phyloP scores from a whole-genome alignment of 441 rosid genomes.

The Arabidopsis hybrid region DNA sequence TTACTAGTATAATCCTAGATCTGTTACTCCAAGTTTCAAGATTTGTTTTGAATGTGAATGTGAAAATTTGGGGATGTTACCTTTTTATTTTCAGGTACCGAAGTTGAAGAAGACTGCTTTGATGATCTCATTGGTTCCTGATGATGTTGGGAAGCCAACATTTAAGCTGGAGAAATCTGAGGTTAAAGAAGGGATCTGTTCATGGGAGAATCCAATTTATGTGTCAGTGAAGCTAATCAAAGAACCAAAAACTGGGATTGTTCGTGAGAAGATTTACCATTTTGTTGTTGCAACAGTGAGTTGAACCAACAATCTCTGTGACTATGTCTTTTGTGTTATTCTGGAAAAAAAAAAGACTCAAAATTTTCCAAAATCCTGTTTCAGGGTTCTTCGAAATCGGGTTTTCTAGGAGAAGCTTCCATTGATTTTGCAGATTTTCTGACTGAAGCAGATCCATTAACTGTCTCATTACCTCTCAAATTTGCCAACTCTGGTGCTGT shows the following conservation, averaged over 20 bases:
- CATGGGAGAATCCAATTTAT: constrained; percentile 72
- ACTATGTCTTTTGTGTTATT: constrained; percentile 8
- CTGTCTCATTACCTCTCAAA: constrained; percentile 75
- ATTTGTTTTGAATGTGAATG: constrained; percentile 32
- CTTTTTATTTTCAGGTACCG: constrained; percentile 61
- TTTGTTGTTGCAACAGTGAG: constrained; percentile 71
- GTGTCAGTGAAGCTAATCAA: constrained; percentile 59
- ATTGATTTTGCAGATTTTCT: constrained; percentile 82
- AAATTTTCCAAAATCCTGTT: constrained; percentile 20
- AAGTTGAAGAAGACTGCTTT: constrained; percentile 64
- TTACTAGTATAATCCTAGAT: constrained; percentile 30
- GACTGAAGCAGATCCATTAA: constrained; percentile 57
- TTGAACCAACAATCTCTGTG: constrained; percentile 12
- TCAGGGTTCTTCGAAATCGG: constrained; percentile 82
- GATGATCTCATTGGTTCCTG: constrained; percentile 71
- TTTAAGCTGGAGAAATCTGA: constrained; percentile 65
- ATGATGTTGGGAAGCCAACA: constrained; percentile 72
- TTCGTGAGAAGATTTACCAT: constrained; percentile 77
- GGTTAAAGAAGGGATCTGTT: constrained; percentile 65
- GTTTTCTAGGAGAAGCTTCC: constrained; percentile 84
- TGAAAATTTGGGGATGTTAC: constrained; percentile 37
- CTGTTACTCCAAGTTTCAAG: constrained; percentile 26
- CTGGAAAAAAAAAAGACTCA: not conserved
- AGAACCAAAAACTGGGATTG: constrained; percentile 63
- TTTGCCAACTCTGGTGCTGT: constrained; percentile 81